These are phyloP conservation scores for Oehlia diaphana DNA, from an alignment of 192 early-diverging fungal genomes.

Conservation along the genomic window DNA sequence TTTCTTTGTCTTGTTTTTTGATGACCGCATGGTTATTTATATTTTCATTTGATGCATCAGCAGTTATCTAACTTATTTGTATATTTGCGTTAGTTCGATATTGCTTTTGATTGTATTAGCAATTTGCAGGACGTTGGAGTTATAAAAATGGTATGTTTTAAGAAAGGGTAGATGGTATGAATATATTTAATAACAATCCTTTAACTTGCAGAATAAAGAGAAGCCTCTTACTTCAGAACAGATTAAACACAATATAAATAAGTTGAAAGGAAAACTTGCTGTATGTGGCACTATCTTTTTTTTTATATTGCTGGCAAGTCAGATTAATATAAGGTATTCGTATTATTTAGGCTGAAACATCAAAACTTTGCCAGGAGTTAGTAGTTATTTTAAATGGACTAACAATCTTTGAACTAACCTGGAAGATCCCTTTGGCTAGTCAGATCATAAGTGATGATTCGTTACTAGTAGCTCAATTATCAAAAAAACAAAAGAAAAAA, in stretches of 20 bases:
- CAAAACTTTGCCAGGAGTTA: not conserved
- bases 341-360: not conserved
- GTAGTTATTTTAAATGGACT: not conserved
- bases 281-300: not conserved
- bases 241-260: slow-evolving; percentile 11
- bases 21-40: not conserved
- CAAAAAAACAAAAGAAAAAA: slow-evolving; percentile 12
- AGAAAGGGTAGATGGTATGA: not conserved
- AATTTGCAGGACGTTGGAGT: slow-evolving; percentile 8
- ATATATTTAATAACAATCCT: not conserved
- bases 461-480: not conserved
- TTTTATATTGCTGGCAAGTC: not conserved
- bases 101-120: slow-evolving; percentile 16
- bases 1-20: slow-evolving; percentile 4
- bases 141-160: slow-evolving; percentile 16
- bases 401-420: not conserved
- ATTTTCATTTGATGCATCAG: slow-evolving; percentile 12
- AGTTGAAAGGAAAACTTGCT: slow-evolving; percentile 5
- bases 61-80: slow-evolving; percentile 16
- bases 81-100: slow-evolving; percentile 1
- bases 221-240: not conserved
- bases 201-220: not conserved
- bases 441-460: slow-evolving; percentile 4
- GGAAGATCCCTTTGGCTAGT: not conserved
- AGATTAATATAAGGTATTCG: not conserved